Conservation (phyloP, 2,329 filamentous ascomycete genomes). For the Lasiodiplodia hormozganensis region DNA sequence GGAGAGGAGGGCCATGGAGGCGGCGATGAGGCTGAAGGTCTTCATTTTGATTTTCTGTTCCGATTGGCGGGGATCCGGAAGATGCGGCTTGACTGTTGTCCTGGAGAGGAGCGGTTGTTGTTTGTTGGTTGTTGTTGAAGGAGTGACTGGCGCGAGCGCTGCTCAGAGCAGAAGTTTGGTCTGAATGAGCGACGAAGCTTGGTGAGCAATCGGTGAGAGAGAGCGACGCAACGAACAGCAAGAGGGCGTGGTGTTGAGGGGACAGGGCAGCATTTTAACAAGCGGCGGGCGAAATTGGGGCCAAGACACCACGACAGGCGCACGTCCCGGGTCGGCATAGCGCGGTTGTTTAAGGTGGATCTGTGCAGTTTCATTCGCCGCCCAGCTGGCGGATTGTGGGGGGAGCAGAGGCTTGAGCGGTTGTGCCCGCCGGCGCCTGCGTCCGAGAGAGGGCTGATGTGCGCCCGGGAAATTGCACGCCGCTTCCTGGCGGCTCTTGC, state of each 20-base stretch:
- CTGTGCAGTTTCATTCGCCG: conserved; percentile 24
- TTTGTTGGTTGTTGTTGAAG: conserved; percentile 2
- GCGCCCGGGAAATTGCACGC: conserved; percentile 23
- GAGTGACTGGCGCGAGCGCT: conserved; percentile 26
- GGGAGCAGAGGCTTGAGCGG: conserved; percentile 11
- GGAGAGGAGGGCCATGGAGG: conserved; percentile 45
- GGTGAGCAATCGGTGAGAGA: not conserved
- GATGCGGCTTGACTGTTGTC: not conserved
- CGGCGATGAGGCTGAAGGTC: conserved; percentile 43
- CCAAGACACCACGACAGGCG: conserved; percentile 15
- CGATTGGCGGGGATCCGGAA: conserved; percentile 11
- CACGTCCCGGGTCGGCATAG: conserved; percentile 1
- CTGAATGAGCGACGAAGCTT: conserved; percentile 17
- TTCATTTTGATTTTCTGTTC: conserved; percentile 32
- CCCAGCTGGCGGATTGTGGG: conserved; percentile 8
- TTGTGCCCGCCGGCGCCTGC: conserved; percentile 25
- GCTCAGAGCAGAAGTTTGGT: conserved; percentile 26
- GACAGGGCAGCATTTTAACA: conserved; percentile 14
- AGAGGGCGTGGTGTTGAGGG: conserved; percentile 26
- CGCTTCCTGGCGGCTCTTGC: conserved; percentile 25
- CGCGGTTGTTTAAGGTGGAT: conserved; percentile 21
- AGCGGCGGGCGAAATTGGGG: conserved; percentile 20
- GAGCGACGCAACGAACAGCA: conserved; percentile 23
- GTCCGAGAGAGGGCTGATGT: conserved; percentile 22
- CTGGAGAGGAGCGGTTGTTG: conserved; percentile 1